Evolutionary conservation across 2,329 filamentous ascomycete genomes (phyloP).

Genomic region (Fusarium dimerum): DNA sequence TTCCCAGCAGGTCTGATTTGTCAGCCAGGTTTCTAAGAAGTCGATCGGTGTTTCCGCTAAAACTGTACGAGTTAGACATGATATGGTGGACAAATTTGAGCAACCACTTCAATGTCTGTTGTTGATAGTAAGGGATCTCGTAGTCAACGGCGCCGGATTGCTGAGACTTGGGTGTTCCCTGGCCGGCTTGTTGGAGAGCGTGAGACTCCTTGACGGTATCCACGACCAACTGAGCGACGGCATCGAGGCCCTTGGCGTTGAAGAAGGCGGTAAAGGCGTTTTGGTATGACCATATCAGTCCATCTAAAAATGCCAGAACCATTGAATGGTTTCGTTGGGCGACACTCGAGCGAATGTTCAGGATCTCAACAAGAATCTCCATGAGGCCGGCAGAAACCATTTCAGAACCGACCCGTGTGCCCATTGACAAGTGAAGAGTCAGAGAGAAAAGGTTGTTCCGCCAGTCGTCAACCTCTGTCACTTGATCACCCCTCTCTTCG

Average conservation of each 20-base stretch:
- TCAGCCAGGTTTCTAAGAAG: conserved; percentile 92
- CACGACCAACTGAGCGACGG: conserved; percentile 84
- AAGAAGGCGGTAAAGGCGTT: conserved; percentile 85
- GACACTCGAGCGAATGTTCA: conserved; percentile 78
- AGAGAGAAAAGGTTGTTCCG: conserved; percentile 87
- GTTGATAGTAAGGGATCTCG: conserved; percentile 87
- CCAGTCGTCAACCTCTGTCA: conserved; percentile 80
- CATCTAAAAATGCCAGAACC: conserved; percentile 85
- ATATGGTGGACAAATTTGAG: conserved; percentile 97
- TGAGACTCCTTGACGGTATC: conserved; percentile 74
- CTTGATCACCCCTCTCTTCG: conserved; percentile 58
- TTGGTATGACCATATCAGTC: conserved; percentile 80
- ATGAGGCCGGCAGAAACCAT: conserved; percentile 89
- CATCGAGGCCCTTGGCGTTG: conserved; percentile 79
- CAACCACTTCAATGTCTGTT: conserved; percentile 89
- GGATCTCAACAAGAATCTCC: conserved; percentile 84
- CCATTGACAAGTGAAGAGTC: conserved; percentile 75
- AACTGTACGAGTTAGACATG: conserved; percentile 73
- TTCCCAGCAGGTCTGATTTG: conserved; percentile 79
- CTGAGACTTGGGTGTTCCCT: conserved; percentile 67
- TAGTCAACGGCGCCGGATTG: conserved; percentile 90
- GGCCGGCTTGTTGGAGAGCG: conserved; percentile 63
- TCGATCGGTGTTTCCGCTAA: conserved; percentile 82
- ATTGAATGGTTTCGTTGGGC: conserved; percentile 83
- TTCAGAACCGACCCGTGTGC: conserved; percentile 74